Evolutionary conservation across 2,329 filamentous ascomycete genomes (phyloP), one percentile per base, ranked within the genome.

Genomic region (Cladosporium phlei): DNA sequence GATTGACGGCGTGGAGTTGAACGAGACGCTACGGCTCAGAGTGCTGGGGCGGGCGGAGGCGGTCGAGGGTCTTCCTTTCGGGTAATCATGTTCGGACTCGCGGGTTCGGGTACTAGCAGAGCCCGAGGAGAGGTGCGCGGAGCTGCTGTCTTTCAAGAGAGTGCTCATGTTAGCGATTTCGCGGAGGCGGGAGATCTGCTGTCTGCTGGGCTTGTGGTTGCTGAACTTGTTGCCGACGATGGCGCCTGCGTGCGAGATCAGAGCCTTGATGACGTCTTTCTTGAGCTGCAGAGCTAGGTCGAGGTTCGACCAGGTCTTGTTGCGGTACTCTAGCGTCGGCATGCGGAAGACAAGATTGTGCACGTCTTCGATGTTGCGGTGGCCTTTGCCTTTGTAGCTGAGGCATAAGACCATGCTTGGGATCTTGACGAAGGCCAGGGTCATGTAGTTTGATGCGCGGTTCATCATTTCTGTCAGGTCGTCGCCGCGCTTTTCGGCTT

Each of bases 301-400:
- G 5, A 98, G 78, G 64, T 97, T 98, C 5, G 89, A 96, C 93
- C 93, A 98, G 7, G 90, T 97, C 74, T 98, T 98, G 75, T 98
- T 98, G 53, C 88, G 82, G 71, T 95, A 97, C 65, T 98, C 93
- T 37, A 98, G 83, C 2, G 86, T 85, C 3, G 93, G 93, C 69
- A 98, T 80, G 25, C 88, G 83, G 78, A 98, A 98, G 38, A 98
- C 93, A 57, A 98, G 94, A 62, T 97, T 85, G 68, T 98, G 91
- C 12, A 98, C 85, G 66, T 98, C 94, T 69, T 96, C 89, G 48
- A 98, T 78, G 60, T 97, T 98, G 62, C 90, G 88, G 55, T 95
- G 88, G 34, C 90, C 88, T 65, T 89, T 94, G 61, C 94, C 93
- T 67, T 97, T 95, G 76, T 96, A 96, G 62, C 87, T 94, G 21